Percentiles rank a stretch among this genome's conserved stretches.
These are phyloP conservation scores for Aspergillus avenaceus DNA, from an alignment of 495 filamentous ascomycete species.

Conservation along the genomic window DNA sequence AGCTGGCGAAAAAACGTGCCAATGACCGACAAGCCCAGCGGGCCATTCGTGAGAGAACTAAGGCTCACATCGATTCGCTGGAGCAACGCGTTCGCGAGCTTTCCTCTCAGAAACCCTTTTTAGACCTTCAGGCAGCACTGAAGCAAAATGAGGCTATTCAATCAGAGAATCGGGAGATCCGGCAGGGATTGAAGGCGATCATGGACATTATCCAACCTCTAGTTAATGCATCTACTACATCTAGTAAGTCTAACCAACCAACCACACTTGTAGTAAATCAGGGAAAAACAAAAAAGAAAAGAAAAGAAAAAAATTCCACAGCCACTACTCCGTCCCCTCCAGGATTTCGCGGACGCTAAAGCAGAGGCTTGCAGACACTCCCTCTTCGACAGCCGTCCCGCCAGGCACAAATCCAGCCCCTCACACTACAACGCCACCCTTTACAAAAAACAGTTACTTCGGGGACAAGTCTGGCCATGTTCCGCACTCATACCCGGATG, in stretches of 20 bases:
- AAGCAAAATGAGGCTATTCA: slow-evolving; percentile 65
- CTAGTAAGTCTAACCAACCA: slow-evolving; percentile 14
- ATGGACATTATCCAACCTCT: slow-evolving; percentile 64
- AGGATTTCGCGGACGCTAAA: background rate
- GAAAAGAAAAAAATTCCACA: too few species aligned
- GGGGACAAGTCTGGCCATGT: slow-evolving; percentile 7
- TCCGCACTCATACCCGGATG: slow-evolving; percentile 28
- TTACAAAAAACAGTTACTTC: slow-evolving; percentile 20
- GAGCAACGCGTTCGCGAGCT: slow-evolving; percentile 68
- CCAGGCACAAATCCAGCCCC: slow-evolving; percentile 17
- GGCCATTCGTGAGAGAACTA: slow-evolving; percentile 78
- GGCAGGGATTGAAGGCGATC: slow-evolving; percentile 54
- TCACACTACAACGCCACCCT: slow-evolving; percentile 21
- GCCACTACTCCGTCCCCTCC: background rate
- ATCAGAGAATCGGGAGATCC: slow-evolving; percentile 68
- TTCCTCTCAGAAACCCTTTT: slow-evolving; percentile 71
- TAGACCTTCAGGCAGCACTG: slow-evolving; percentile 68
- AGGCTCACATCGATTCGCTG: slow-evolving; percentile 72
- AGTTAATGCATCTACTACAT: slow-evolving; percentile 24
- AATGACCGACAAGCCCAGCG: slow-evolving; percentile 88
- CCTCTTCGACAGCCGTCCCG: slow-evolving; percentile 5
- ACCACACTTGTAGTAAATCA: too few species aligned
- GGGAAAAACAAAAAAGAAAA: too few species aligned
- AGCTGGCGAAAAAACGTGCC: slow-evolving; percentile 74
- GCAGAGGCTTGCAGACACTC: slow-evolving; percentile 3